Evolutionary conservation across 176 grass and related monocot genomes (phyloP), one percentile per base, ranked within the genome.

Genomic region (Aegilops speltoides): DNA sequence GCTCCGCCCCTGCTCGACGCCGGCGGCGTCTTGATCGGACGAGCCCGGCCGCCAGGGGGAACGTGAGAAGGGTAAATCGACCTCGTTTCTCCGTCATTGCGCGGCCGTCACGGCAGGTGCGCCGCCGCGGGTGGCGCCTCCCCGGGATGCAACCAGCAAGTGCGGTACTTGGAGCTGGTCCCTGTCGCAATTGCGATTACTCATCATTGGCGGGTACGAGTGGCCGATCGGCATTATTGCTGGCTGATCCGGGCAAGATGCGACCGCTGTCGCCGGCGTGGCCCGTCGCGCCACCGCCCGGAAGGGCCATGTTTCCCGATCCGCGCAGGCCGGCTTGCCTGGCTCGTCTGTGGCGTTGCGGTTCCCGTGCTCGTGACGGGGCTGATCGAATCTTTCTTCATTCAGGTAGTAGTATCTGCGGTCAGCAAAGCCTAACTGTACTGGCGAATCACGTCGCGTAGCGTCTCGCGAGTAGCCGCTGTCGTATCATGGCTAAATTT

Each of bases 41-140:
- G 6, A 7, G 52, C 52, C 52, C 52, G 52, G 50, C 50, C 17
- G 5, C 50, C 50, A 0, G 48, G 48, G 15, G 12, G 45, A 16
- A 6, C 46, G 46, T n/a, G n/a, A n/a, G 3, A 13, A 12, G 14
- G 28, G 28, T 17, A 41, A 41, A 41, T 12, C 15, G 28, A 31
- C 17, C 14, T 67, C 2, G 15, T 19, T 68, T 28, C 4, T 4
- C 62, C 4, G 2, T 68, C 29, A 48, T 17, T 23, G 69, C 25
- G 5, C 57, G 25, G 1, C 7, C 29, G 83, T 28, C 7, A 40
- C 33, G 68, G 81, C 68, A 22, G n/a, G n/a, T 41, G 68, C 81
- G 20, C 12, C n/a, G 83, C 29, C 7, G 83, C 29, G 17, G 71
- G 70, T 26, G 73, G 48, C 64, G 73, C 86, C 80, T 83, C 63